These are phyloP conservation scores for Candida silvatica DNA, from an alignment of 805 yeast species.

Conservation along the genomic window DNA sequence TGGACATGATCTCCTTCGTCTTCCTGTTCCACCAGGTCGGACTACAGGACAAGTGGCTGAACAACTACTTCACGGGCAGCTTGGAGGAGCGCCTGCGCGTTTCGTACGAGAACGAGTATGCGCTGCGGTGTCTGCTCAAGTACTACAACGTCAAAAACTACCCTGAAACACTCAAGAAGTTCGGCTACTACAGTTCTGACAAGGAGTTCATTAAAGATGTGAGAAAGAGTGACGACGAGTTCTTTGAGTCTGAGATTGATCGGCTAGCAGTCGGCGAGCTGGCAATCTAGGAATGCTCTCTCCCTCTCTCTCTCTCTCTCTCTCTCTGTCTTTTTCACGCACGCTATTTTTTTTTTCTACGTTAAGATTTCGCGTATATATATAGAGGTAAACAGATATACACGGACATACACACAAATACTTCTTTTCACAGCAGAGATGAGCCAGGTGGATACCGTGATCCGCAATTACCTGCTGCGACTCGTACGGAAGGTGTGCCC, in stretches of 20 bases:
- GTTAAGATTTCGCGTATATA: too few species aligned
- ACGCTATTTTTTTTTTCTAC: too few species aligned
- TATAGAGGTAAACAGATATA: neutral
- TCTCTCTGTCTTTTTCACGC: too few species aligned
- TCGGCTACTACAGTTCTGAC: constrained; percentile 42
- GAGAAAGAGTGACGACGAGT: constrained; percentile 21
- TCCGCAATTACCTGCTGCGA: constrained; percentile 13
- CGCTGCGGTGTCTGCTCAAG: constrained; percentile 69
- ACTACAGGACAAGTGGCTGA: constrained; percentile 80
- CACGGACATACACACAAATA: neutral
- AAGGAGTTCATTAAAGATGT: constrained; percentile 14
- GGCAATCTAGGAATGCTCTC: too few species aligned
- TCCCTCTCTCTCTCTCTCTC: too few species aligned
- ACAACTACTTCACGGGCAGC: constrained; percentile 72
- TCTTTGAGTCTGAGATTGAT: constrained; percentile 33
- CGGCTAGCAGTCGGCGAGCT: constrained; percentile 7
- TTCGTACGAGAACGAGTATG: constrained; percentile 79
- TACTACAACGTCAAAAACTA: constrained; percentile 64
- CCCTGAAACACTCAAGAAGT: constrained; percentile 37
- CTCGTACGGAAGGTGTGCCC: constrained; percentile 8
- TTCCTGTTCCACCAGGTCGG: constrained; percentile 67
- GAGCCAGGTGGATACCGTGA: constrained; percentile 15
- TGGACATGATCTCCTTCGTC: constrained; percentile 87
- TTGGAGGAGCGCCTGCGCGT: constrained; percentile 65
- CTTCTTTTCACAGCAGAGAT: neutral